Percentiles rank a stretch among this genome's conserved stretches.
phyloP scores from a whole-genome alignment of 805 yeast genomes.

The Cephaloascus albidus region DNA sequence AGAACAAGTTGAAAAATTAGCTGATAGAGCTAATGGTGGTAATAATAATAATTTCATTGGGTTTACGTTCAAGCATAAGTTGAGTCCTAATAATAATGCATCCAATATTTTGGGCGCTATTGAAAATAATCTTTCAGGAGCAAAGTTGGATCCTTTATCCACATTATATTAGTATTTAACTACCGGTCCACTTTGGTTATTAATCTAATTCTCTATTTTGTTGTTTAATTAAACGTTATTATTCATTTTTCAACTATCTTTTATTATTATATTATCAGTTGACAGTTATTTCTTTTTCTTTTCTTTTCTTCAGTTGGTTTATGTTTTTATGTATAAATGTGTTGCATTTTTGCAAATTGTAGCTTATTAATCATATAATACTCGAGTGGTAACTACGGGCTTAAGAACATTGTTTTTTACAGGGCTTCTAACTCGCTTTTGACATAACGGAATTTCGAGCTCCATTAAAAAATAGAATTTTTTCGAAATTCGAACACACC shows the following conservation, averaged over 20 bases:
- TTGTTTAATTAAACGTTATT: not conserved
- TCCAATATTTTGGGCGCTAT: slow-evolving; percentile 20
- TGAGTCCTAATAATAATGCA: slow-evolving; percentile 41
- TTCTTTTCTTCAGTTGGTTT: not conserved
- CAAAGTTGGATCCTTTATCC: not conserved
- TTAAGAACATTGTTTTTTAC: too few species aligned
- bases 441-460: too few species aligned
- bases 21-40: slow-evolving; percentile 47
- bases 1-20: slow-evolving; percentile 71
- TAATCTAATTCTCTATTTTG: not conserved
- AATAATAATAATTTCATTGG: slow-evolving; percentile 79
- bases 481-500: too few species aligned
- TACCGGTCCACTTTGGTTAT: not conserved
- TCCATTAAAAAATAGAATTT: too few species aligned
- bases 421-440: too few species aligned
- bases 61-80: slow-evolving; percentile 87
- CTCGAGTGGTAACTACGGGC: too few species aligned
- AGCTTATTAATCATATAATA: too few species aligned
- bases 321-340: not conserved
- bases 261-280: too few species aligned
- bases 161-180: not conserved
- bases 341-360: not conserved
- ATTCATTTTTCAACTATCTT: not conserved
- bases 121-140: slow-evolving; percentile 2
- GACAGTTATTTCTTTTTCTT: not conserved